A percentile compares a stretch with the other conserved stretches of the same genome.
phyloP scores from a whole-genome alignment of 768 basidiomycete genomes.

The Boletus insuetus region DNA sequence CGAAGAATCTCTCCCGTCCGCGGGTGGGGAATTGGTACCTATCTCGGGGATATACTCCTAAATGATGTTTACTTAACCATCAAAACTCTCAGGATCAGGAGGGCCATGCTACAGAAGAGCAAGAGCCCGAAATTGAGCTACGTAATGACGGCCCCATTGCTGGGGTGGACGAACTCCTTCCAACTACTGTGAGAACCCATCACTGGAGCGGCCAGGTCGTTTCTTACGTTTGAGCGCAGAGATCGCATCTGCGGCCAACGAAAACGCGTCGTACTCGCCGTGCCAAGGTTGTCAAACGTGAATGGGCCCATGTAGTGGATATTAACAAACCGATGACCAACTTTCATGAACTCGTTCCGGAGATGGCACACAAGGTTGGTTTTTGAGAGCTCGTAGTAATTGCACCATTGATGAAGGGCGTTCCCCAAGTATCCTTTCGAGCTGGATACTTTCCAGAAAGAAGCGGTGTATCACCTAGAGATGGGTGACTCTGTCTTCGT shows the following conservation, averaged over 20 bases:
- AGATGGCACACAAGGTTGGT: slow-evolving; percentile 89
- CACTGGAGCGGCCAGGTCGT: neutral
- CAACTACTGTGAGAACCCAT: slow-evolving; percentile 42
- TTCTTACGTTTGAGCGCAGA: slow-evolving; percentile 35
- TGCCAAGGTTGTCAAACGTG: slow-evolving; percentile 67
- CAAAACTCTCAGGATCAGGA: slow-evolving; percentile 20
- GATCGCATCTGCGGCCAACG: slow-evolving; percentile 55
- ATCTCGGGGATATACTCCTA: slow-evolving; percentile 2
- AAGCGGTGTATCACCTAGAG: slow-evolving; percentile 96
- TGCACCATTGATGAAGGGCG: slow-evolving; percentile 3
- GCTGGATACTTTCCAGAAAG: slow-evolving; percentile 97
- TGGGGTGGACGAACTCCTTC: slow-evolving; percentile 82
- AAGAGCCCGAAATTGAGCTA: slow-evolving; percentile 21
- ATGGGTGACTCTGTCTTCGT: slow-evolving; percentile 98
- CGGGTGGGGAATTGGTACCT: slow-evolving; percentile 17
- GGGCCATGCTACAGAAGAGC: slow-evolving; percentile 17
- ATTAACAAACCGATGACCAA: slow-evolving; percentile 87
- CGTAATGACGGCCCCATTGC: slow-evolving; percentile 24
- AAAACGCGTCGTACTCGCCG: slow-evolving; percentile 43
- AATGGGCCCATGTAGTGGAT: slow-evolving; percentile 98
- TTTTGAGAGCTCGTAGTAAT: neutral
- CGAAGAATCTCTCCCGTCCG: slow-evolving; percentile 16
- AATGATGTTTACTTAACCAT: slow-evolving; percentile 22
- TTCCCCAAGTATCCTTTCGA: slow-evolving; percentile 94
- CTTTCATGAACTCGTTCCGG: slow-evolving; percentile 89